Percentiles rank a stretch among this genome's conserved stretches.
phyloP scores from a whole-genome alignment of 768 basidiomycete species.

The Lanmaoa pseudosensibilis region DNA sequence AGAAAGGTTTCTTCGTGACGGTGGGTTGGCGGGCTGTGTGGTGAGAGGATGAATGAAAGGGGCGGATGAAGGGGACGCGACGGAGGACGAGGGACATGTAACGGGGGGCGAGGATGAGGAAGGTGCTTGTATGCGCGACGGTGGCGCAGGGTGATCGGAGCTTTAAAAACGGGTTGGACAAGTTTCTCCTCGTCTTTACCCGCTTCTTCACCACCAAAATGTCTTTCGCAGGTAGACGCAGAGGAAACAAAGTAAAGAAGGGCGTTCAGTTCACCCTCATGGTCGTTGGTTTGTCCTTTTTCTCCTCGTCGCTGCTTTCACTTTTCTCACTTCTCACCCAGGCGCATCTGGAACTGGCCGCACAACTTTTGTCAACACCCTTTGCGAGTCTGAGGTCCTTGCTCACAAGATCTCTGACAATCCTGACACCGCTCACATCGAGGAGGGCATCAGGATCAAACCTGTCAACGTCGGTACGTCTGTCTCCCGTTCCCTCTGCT shows the following conservation, averaged over 20 bases:
- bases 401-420: constrained; percentile 82
- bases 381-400: constrained; percentile 93
- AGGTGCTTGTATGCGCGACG: constrained; percentile 29
- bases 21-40: constrained; percentile 2
- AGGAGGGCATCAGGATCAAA: constrained; percentile 93
- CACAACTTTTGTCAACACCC: constrained; percentile 98
- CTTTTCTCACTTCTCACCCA: constrained; percentile 34
- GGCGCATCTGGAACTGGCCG: constrained; percentile 97
- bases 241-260: constrained; percentile 97
- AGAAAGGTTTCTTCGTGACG: constrained; percentile 50
- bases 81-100: constrained; percentile 14
- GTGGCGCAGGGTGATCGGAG: constrained; percentile 36
- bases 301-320: not conserved
- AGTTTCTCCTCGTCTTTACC: constrained; percentile 35
- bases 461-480: constrained; percentile 83
- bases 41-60: constrained; percentile 11
- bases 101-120: not conserved
- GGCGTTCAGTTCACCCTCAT: constrained; percentile 97
- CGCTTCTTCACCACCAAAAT: constrained; percentile 44
- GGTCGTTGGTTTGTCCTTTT: constrained; percentile 81
- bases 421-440: constrained; percentile 88
- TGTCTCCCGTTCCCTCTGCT: not conserved
- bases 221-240: constrained; percentile 84
- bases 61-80: constrained; percentile 10
- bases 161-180: constrained; percentile 35